Conservation (phyloP, 192 early-diverging fungal species). For the Coemansia sp. region DNA sequence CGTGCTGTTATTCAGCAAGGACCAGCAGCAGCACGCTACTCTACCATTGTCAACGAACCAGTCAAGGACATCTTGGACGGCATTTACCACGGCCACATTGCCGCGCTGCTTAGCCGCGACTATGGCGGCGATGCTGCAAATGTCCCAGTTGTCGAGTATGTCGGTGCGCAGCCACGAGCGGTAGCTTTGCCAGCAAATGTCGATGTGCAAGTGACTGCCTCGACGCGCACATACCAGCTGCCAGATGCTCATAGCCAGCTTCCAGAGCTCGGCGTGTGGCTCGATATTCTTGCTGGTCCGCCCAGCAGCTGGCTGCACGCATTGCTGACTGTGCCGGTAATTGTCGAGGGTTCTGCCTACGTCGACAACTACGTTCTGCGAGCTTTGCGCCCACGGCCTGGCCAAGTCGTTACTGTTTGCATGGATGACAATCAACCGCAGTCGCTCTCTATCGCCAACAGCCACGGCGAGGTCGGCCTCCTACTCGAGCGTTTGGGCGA, state of each 20-base stretch:
- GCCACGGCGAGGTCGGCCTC: slow-evolving; percentile 71
- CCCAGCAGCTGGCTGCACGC: slow-evolving; percentile 81
- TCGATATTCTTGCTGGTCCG: slow-evolving; percentile 69
- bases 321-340: slow-evolving; percentile 68
- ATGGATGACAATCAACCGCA: not conserved
- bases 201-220: not conserved
- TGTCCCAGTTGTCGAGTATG: slow-evolving; percentile 79
- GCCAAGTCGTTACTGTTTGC: slow-evolving; percentile 41
- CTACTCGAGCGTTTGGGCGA: slow-evolving; percentile 81
- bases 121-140: slow-evolving; percentile 61
- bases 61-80: slow-evolving; percentile 86
- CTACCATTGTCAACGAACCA: slow-evolving; percentile 78
- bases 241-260: slow-evolving; percentile 4
- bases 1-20: slow-evolving; percentile 89
- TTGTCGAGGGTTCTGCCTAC: slow-evolving; percentile 75
- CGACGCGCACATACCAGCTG: slow-evolving; percentile 1
- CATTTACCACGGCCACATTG: slow-evolving; percentile 82
- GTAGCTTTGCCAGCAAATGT: not conserved
- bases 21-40: slow-evolving; percentile 77
- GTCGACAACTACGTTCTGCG: slow-evolving; percentile 63
- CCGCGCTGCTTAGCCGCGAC: slow-evolving; percentile 70
- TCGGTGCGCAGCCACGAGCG: slow-evolving; percentile 28
- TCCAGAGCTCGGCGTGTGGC: slow-evolving; percentile 53
- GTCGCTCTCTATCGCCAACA: not conserved
- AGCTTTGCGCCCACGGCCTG: slow-evolving; percentile 63